These are phyloP conservation scores for Teunomyces lycoperdinae DNA, from an alignment of 805 yeast species.

Conservation along the genomic window DNA sequence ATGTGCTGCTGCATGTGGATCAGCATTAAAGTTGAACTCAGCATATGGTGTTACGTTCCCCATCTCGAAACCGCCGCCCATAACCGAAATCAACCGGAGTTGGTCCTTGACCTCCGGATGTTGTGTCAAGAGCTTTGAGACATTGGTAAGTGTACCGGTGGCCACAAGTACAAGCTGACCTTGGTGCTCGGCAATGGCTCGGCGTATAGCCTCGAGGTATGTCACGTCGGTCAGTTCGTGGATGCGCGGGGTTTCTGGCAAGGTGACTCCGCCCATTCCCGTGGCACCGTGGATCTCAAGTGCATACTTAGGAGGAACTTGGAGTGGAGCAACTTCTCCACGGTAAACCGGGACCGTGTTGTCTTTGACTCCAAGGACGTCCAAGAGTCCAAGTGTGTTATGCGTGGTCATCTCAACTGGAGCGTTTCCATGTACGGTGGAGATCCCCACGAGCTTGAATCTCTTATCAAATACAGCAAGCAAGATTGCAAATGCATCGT, in stretches of 20 bases:
- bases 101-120: slow-evolving; percentile 53
- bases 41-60: slow-evolving; percentile 55
- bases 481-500: slow-evolving; percentile 75
- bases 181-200: slow-evolving; percentile 42
- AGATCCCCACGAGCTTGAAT: slow-evolving; percentile 61
- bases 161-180: slow-evolving; percentile 62
- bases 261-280: slow-evolving; percentile 74
- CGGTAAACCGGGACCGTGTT: slow-evolving; percentile 61
- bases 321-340: slow-evolving; percentile 62
- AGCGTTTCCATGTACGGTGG: slow-evolving; percentile 75
- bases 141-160: slow-evolving; percentile 76
- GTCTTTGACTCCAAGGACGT: slow-evolving; percentile 44
- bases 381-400: slow-evolving; percentile 65
- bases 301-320: slow-evolving; percentile 49
- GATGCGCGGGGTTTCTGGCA: slow-evolving; percentile 50
- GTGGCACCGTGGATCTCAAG: slow-evolving; percentile 67
- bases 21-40: slow-evolving; percentile 75
- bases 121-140: slow-evolving; percentile 51
- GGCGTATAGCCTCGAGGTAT: slow-evolving; percentile 35
- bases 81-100: slow-evolving; percentile 56
- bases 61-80: slow-evolving; percentile 70
- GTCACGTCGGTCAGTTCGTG: slow-evolving; percentile 17
- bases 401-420: slow-evolving; percentile 61
- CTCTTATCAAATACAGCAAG: slow-evolving; percentile 59
- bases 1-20: slow-evolving; percentile 69